Conservation (phyloP, 2,329 filamentous ascomycete genomes). For the Uncinocarpus reesii region DNA sequence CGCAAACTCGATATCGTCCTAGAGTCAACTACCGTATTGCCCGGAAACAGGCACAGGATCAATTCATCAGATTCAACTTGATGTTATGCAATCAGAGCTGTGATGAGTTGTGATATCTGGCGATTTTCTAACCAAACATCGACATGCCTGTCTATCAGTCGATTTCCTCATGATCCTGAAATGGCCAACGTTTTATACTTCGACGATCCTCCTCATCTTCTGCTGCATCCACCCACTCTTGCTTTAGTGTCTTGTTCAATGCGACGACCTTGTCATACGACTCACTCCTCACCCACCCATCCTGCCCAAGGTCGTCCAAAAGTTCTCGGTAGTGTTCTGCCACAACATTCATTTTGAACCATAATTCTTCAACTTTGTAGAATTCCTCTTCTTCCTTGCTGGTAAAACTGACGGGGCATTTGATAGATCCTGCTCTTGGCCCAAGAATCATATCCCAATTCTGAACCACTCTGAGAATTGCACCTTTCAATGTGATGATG, state of each 20-base stretch:
- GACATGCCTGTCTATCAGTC: constrained; percentile 8
- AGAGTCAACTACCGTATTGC: too few species aligned
- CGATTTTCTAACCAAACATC: too few species aligned
- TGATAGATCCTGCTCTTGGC: constrained; percentile 4
- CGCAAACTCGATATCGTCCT: too few species aligned
- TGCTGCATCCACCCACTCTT: constrained; percentile 9
- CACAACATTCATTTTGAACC: constrained; percentile 13
- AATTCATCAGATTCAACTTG: too few species aligned
- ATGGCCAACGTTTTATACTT: constrained; percentile 12
- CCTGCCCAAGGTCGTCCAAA: constrained; percentile 14
- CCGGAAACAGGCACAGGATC: too few species aligned
- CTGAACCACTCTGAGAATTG: constrained; percentile 12
- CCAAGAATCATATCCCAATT: constrained; percentile 14
- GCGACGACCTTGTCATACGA: constrained; percentile 12
- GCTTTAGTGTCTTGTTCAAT: constrained; percentile 12
- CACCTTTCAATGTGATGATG: constrained; percentile 12
- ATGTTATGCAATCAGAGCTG: too few species aligned
- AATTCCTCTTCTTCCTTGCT: constrained; percentile 11
- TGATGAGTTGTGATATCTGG: too few species aligned
- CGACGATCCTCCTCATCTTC: constrained; percentile 13
- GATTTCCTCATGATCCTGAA: constrained; percentile 13
- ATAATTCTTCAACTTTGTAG: constrained; percentile 12
- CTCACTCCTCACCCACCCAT: constrained; percentile 17
- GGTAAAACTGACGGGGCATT: constrained; percentile 14
- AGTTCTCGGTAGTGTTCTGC: constrained; percentile 12